A percentile compares a stretch with the other conserved stretches of the same genome.
phyloP scores from a whole-genome alignment of 257 asterid genomes.

The Linaria vulgaris region DNA sequence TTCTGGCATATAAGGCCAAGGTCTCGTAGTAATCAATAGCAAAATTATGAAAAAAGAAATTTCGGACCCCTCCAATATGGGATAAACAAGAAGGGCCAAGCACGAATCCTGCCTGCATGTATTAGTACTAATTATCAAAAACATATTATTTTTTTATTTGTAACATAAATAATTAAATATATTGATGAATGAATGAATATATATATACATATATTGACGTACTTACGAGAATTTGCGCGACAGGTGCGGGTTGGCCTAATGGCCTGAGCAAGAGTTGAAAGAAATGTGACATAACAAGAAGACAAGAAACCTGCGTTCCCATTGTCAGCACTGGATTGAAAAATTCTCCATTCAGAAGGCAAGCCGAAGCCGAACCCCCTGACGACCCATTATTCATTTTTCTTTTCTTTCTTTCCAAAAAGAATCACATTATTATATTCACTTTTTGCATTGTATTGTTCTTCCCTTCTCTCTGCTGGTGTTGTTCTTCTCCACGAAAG shows the following conservation, averaged over 20 bases:
- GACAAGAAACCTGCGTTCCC: slow-evolving; percentile 81
- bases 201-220: too few relatives aligned
- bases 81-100: slow-evolving; percentile 92
- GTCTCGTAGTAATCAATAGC: slow-evolving; percentile 77
- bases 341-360: slow-evolving; percentile 43
- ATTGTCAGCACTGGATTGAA: slow-evolving; percentile 82
- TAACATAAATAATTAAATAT: background rate
- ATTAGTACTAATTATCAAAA: background rate
- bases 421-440: slow-evolving; percentile 23
- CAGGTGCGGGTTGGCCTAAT: slow-evolving; percentile 85
- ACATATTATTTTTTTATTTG: too few relatives aligned
- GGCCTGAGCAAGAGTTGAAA: slow-evolving; percentile 83
- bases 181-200: too few relatives aligned
- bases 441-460: slow-evolving; percentile 22
- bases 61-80: slow-evolving; percentile 38
- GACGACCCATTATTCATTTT: slow-evolving; percentile 39
- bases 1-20: slow-evolving; percentile 69
- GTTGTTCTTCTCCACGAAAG: slow-evolving; percentile 11
- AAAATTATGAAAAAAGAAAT: slow-evolving; percentile 59
- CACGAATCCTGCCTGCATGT: slow-evolving; percentile 85
- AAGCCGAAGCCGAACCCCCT: too few relatives aligned
- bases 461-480: slow-evolving; percentile 25
- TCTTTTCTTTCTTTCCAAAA: too few relatives aligned
- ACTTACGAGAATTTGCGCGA: slow-evolving; percentile 98
- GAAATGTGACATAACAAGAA: slow-evolving; percentile 90